Percentiles rank a stretch among this genome's conserved stretches.
Conservation (phyloP, 805 yeast genomes). For the Yamadazyma nakazawae region DNA sequence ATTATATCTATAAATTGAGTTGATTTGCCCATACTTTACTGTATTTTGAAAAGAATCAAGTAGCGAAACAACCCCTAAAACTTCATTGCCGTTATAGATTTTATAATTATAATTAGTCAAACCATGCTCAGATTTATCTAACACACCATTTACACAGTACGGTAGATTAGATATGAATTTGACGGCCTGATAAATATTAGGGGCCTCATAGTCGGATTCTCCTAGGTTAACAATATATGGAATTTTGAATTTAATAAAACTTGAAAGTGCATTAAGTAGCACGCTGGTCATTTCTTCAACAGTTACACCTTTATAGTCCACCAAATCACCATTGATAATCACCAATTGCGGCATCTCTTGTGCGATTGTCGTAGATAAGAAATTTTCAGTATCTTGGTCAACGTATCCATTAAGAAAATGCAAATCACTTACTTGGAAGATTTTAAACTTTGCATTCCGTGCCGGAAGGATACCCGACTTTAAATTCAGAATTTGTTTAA, state of each 20-base stretch:
- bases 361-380: constrained; percentile 23
- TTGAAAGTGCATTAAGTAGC: constrained; percentile 27
- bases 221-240: constrained; percentile 40
- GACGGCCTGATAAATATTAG: constrained; percentile 7
- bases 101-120: constrained; percentile 35
- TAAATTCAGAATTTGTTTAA: constrained; percentile 1
- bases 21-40: constrained; percentile 33
- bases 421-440: constrained; percentile 38
- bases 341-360: constrained; percentile 32
- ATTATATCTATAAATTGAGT: constrained; percentile 29
- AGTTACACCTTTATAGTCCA: constrained; percentile 19
- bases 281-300: constrained; percentile 25
- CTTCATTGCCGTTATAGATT: constrained; percentile 14
- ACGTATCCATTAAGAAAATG: constrained; percentile 26
- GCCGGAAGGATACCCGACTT: constrained; percentile 1
- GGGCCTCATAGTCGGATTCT: constrained; percentile 24
- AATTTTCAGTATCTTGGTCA: constrained; percentile 27
- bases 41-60: constrained; percentile 31
- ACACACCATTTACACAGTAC: constrained; percentile 29
- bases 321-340: constrained; percentile 40
- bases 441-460: constrained; percentile 22
- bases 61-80: constrained; percentile 27
- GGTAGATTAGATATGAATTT: constrained; percentile 33
- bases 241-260: constrained; percentile 27
- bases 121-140: constrained; percentile 21